Percentiles rank a stretch among this genome's conserved stretches.
phyloP scores from a whole-genome alignment of 1,139 yeast genomes.

The Suhomyces terraborum region DNA sequence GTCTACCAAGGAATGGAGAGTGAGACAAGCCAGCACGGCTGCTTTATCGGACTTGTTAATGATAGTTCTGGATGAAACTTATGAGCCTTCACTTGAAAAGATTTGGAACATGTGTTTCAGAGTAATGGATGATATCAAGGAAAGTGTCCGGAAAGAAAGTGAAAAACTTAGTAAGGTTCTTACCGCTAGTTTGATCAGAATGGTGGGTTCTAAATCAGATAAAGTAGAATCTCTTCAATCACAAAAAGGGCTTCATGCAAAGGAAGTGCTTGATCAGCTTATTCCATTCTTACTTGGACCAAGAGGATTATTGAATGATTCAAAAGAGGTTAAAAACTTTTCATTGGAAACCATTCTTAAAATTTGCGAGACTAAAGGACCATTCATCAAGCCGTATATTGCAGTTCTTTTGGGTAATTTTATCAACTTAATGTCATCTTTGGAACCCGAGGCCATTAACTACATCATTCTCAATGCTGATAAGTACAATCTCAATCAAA shows the following conservation, averaged over 20 bases:
- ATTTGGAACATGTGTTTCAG: constrained; percentile 91
- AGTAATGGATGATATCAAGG: constrained; percentile 91
- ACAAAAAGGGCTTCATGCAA: constrained; percentile 28
- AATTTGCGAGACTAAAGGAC: constrained; percentile 63
- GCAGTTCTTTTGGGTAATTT: constrained; percentile 72
- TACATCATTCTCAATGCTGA: constrained; percentile 87
- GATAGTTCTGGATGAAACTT: constrained; percentile 54
- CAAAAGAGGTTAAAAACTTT: constrained; percentile 79
- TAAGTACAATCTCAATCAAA: constrained; percentile 72
- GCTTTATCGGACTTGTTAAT: constrained; percentile 75
- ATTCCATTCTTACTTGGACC: constrained; percentile 81
- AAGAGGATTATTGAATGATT: constrained; percentile 79
- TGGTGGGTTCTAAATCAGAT: constrained; percentile 42
- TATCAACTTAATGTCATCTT: constrained; percentile 71
- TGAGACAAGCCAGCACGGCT: constrained; percentile 81
- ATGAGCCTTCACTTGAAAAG: constrained; percentile 57
- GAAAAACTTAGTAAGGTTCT: constrained; percentile 64
- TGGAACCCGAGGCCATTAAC: constrained; percentile 90
- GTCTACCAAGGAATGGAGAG: constrained; percentile 91
- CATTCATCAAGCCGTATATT: constrained; percentile 64
- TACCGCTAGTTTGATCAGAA: constrained; percentile 62
- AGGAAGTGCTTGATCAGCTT: constrained; percentile 56
- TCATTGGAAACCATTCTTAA: constrained; percentile 74
- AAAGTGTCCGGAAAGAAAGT: constrained; percentile 87
- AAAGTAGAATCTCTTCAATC: constrained; percentile 21